Base-by-base conservation (phyloP, 148 eudicot genomes). In the Rhododendron ferrugineum region DNA sequence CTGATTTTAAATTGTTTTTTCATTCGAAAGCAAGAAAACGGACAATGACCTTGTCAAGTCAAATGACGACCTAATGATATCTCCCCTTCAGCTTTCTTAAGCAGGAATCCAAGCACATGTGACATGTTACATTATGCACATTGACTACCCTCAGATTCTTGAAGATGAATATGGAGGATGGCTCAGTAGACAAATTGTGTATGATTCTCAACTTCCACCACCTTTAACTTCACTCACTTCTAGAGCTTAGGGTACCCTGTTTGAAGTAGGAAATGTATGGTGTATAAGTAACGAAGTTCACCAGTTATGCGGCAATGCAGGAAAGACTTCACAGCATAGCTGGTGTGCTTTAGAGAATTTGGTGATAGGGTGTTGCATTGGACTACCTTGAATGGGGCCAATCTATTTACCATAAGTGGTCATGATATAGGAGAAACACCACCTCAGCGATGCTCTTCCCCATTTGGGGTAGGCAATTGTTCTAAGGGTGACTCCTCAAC, bases 81-180 rank as follows among this genome's bases (percentile, higher is more conserved):
- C 54, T 79, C 47, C 23, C 46, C 46, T 37, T 73, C 1, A n/a
- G 11, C 14, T 46, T 42, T 30, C 18, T 56, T 42, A 11, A 83
- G 81, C 87, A 95, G 96, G 95, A 82, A 93, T 95, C 78, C 88
- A 93, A 82, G 94, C 95, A 66, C 95, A 95, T 85, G 93, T 90
- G 66, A 93, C 95, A 95, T 86, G 93, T 90, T 73, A 93, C 95
- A 32, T 26, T 93, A 7, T 88, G 70, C 95, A 95, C 78, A 16
- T 68, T 50, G 94, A 94, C 86, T 40, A 85, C 7, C 95, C 97
- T 64, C 94, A 90, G 49, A 89, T 54, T 50, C 95, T 95, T 72
- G 92, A 92, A 88, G 95, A 95, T 47, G 93, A 95, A 87, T 94
- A 94, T 84, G 93, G 90, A 86, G 98, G 95, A 68, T 94, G 91